These are phyloP conservation scores for Fistulifera pelliculosa DNA, from an alignment of 108 stramenopile genomes.

Conservation along the genomic window DNA sequence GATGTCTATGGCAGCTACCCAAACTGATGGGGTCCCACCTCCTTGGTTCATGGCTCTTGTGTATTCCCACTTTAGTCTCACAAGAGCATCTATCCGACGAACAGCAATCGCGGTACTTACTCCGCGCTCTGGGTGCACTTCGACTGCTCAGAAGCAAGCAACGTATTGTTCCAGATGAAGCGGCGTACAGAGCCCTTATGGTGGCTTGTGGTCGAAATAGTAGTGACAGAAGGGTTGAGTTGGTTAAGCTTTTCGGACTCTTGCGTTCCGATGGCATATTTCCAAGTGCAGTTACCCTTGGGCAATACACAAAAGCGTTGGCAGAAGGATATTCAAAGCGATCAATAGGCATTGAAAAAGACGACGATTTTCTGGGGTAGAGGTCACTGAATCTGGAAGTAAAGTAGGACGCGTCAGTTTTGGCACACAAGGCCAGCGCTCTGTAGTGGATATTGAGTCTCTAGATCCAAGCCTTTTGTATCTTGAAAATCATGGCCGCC, in stretches of 20 bases:
- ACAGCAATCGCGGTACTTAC: slow-evolving; percentile 59
- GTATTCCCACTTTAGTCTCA: slow-evolving; percentile 60
- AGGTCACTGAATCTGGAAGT: slow-evolving; percentile 9
- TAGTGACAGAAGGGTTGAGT: slow-evolving; percentile 60
- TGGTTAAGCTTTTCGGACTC: slow-evolving; percentile 71
- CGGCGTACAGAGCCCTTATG: slow-evolving; percentile 73
- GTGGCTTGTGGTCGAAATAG: slow-evolving; percentile 73
- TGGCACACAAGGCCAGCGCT: slow-evolving; percentile 5
- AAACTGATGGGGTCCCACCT: slow-evolving; percentile 86
- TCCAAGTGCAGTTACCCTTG: slow-evolving; percentile 76
- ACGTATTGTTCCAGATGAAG: slow-evolving; percentile 77
- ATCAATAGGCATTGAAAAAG: slow-evolving; percentile 16
- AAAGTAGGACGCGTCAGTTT: not conserved
- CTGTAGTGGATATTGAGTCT: slow-evolving; percentile 20
- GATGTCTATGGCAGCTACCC: slow-evolving; percentile 79
- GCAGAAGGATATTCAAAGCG: slow-evolving; percentile 83
- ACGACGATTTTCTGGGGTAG: slow-evolving; percentile 17
- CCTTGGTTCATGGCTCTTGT: slow-evolving; percentile 69
- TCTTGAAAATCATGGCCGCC: slow-evolving; percentile 58
- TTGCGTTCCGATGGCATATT: slow-evolving; percentile 77
- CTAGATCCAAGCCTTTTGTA: slow-evolving; percentile 44
- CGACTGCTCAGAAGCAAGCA: slow-evolving; percentile 57
- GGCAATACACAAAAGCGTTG: slow-evolving; percentile 75
- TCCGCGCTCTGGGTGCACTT: slow-evolving; percentile 75
- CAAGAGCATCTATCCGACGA: slow-evolving; percentile 38